A percentile compares a stretch with the other conserved stretches of the same genome.
Evolutionary conservation across 805 yeast species (phyloP).

Genomic region (Brettanomyces sp.): DNA sequence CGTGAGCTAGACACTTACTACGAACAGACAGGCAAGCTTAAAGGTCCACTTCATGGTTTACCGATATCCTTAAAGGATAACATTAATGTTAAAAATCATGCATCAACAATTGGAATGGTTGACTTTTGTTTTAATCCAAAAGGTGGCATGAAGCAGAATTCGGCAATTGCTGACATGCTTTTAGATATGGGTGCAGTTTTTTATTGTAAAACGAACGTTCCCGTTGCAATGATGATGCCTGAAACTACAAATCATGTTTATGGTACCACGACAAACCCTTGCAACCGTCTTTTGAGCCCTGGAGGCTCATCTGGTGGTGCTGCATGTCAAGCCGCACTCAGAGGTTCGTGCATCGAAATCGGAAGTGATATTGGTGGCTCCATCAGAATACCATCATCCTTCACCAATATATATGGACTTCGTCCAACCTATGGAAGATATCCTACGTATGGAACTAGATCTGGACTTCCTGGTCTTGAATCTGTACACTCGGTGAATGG

Average conservation of each 20-base stretch:
- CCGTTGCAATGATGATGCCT: constrained; percentile 52
- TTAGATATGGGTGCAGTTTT: constrained; percentile 42
- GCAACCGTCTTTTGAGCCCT: constrained; percentile 39
- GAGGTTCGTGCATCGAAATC: constrained; percentile 48
- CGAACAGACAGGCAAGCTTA: constrained; percentile 33
- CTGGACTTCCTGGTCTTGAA: constrained; percentile 39
- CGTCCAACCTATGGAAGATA: constrained; percentile 26
- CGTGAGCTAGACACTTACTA: constrained; percentile 42
- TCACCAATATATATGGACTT: constrained; percentile 24
- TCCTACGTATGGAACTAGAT: constrained; percentile 27
- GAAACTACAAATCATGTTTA: constrained; percentile 43
- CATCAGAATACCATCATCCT: constrained; percentile 24
- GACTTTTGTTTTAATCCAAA: constrained; percentile 24
- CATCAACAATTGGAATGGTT: constrained; percentile 38
- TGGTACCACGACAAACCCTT: constrained; percentile 43
- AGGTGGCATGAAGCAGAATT: constrained; percentile 26
- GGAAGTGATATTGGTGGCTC: constrained; percentile 54
- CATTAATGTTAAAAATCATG: constrained; percentile 36
- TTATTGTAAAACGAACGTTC: constrained; percentile 43
- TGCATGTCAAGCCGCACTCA: constrained; percentile 44
- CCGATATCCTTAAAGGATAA: constrained; percentile 40
- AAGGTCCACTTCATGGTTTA: constrained; percentile 59
- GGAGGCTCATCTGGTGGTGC: constrained; percentile 66
- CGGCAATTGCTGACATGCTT: constrained; percentile 29
- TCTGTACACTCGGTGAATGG: constrained; percentile 47